Percentiles rank a stretch among this genome's conserved stretches.
Evolutionary conservation across 2,329 filamentous ascomycete genomes (phyloP).

Genomic region (Colletotrichum sp.): DNA sequence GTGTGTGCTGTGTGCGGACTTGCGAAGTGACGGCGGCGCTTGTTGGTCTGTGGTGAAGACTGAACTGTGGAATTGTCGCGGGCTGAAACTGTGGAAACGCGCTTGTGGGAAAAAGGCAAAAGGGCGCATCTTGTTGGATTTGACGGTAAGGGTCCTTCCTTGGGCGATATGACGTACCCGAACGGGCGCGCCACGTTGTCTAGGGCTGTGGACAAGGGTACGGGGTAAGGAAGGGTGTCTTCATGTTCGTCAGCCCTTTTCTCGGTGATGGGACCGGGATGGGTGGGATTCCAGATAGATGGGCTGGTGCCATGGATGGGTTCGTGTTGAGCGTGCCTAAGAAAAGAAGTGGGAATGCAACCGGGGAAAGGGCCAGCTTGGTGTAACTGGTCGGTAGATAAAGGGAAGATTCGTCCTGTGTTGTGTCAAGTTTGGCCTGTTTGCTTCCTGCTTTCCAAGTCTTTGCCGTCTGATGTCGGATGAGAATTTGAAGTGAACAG

Average conservation of each 20-base stretch:
- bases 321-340: neutral
- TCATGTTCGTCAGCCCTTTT: neutral
- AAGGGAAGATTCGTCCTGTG: neutral
- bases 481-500: neutral
- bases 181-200: neutral
- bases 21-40: neutral
- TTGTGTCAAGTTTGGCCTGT: neutral
- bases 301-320: neutral
- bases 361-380: neutral
- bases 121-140: neutral
- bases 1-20: neutral
- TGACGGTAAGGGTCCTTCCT: neutral
- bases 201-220: neutral
- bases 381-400: neutral
- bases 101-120: neutral
- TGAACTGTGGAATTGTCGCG: slow-evolving; percentile 9
- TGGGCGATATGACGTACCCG: neutral
- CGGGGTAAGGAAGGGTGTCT: neutral
- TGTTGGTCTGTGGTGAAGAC: neutral
- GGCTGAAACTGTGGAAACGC: slow-evolving; percentile 18
- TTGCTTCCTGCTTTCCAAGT: neutral
- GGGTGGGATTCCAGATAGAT: neutral
- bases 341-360: neutral
- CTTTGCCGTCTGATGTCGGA: slow-evolving; percentile 1
- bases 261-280: neutral